Conservation (phyloP, 2,329 filamentous ascomycete species). For the Taxawa tesnikishii region DNA sequence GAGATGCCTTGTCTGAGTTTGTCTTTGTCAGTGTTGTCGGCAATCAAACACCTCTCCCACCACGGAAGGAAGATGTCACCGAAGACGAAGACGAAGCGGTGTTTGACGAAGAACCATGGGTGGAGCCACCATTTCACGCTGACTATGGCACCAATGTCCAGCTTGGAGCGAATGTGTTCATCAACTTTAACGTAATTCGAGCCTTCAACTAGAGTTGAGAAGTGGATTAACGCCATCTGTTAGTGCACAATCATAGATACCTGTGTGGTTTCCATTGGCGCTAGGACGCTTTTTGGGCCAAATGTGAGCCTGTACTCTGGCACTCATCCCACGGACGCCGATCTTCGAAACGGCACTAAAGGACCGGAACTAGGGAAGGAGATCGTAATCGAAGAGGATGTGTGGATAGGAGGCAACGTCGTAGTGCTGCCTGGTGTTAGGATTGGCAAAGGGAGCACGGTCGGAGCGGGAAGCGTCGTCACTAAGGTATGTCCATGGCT, state of each 20-base stretch:
- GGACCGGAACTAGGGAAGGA: constrained; percentile 65
- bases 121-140: constrained; percentile 56
- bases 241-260: constrained; percentile 67
- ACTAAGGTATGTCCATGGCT: constrained; percentile 44
- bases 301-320: constrained; percentile 66
- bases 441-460: constrained; percentile 59
- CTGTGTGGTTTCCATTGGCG: constrained; percentile 60
- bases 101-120: constrained; percentile 54
- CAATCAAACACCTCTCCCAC: constrained; percentile 52
- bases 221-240: too few species aligned
- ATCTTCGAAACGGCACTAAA: constrained; percentile 57
- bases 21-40: constrained; percentile 42
- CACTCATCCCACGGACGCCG: constrained; percentile 65
- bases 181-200: constrained; percentile 74
- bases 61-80: constrained; percentile 32
- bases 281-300: constrained; percentile 66
- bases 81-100: constrained; percentile 52
- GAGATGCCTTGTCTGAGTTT: not conserved
- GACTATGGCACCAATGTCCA: constrained; percentile 71
- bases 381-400: constrained; percentile 68
- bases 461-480: constrained; percentile 75
- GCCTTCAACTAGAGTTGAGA: too few species aligned
- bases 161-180: constrained; percentile 57
- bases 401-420: constrained; percentile 64
- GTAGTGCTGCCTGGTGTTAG: constrained; percentile 66